Percentiles rank a stretch among this genome's conserved stretches.
Evolutionary conservation across 2,329 filamentous ascomycete genomes (phyloP).

Genomic region (Bipolaris sorokiniana): DNA sequence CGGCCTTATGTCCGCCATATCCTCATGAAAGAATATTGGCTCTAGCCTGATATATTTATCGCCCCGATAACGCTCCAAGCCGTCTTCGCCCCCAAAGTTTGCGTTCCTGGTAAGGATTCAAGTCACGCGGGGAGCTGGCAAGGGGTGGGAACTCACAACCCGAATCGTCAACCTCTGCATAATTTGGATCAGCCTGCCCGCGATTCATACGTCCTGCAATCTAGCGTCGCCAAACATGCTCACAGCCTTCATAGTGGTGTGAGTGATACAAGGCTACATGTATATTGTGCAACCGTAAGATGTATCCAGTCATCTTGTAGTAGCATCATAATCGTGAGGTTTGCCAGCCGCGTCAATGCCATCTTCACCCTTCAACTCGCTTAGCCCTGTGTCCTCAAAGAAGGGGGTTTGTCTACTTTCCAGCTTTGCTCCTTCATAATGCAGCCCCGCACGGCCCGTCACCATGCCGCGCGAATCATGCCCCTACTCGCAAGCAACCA

Average conservation of each 20-base stretch:
- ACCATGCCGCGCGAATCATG: neutral
- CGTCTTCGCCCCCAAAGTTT: neutral
- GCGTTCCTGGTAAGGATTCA: neutral
- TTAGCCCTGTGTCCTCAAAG: neutral
- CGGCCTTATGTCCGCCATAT: conserved; percentile 33
- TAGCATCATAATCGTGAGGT: neutral
- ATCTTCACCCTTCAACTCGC: neutral
- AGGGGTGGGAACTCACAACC: neutral
- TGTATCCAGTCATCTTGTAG: neutral
- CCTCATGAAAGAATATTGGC: conserved; percentile 42
- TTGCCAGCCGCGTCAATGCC: neutral
- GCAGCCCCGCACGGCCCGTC: conserved; percentile 1
- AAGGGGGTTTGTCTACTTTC: neutral
- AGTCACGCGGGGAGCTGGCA: neutral
- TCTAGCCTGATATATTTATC: neutral
- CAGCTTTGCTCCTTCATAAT: neutral
- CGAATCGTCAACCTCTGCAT: neutral
- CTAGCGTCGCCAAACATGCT: neutral
- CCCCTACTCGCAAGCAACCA: neutral
- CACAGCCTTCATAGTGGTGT: neutral
- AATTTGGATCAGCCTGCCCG: neutral
- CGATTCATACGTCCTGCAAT: neutral
- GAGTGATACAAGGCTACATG: neutral
- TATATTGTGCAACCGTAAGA: neutral
- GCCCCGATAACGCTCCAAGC: neutral